Conservation (phyloP, 441 rosid genomes). For the Adansonia gregorii region DNA sequence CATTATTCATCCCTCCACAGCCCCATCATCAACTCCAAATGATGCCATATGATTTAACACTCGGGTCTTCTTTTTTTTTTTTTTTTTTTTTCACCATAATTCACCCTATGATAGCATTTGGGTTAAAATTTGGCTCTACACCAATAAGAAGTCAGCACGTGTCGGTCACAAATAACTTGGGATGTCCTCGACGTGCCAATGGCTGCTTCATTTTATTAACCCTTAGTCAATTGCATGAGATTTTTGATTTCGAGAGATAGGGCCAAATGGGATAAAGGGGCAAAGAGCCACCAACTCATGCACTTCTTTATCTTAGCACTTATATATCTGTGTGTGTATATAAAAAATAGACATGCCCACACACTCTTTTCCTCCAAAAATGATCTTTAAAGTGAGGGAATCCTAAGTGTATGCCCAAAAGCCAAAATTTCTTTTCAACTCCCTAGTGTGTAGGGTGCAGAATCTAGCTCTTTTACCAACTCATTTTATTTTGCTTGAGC, state of each 20-base stretch:
- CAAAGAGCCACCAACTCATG: neutral
- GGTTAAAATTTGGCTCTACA: too few species aligned
- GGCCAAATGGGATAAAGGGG: neutral
- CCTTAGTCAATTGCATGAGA: too few species aligned
- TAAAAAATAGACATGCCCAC: neutral
- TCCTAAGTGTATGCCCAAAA: constrained; percentile 58
- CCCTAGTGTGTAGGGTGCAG: constrained; percentile 38
- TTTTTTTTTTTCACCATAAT: constrained; percentile 22
- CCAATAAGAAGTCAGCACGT: too few species aligned
- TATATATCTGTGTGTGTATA: too few species aligned
- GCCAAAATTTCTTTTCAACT: constrained; percentile 47
- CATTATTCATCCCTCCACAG: neutral
- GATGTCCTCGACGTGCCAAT: too few species aligned
- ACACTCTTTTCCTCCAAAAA: neutral
- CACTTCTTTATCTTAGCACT: neutral
- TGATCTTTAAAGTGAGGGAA: constrained; percentile 36
- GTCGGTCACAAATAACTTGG: too few species aligned
- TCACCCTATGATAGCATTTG: constrained; percentile 4
- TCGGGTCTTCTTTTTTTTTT: too few species aligned
- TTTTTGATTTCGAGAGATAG: too few species aligned
- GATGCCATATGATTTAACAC: neutral
- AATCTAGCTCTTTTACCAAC: constrained; percentile 37
- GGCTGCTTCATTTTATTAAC: too few species aligned
- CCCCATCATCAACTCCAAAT: constrained; percentile 22
- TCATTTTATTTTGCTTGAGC: constrained; percentile 15